Base-by-base conservation (phyloP, 768 basidiomycete genomes). In the Pleurotus cornucopiae region DNA sequence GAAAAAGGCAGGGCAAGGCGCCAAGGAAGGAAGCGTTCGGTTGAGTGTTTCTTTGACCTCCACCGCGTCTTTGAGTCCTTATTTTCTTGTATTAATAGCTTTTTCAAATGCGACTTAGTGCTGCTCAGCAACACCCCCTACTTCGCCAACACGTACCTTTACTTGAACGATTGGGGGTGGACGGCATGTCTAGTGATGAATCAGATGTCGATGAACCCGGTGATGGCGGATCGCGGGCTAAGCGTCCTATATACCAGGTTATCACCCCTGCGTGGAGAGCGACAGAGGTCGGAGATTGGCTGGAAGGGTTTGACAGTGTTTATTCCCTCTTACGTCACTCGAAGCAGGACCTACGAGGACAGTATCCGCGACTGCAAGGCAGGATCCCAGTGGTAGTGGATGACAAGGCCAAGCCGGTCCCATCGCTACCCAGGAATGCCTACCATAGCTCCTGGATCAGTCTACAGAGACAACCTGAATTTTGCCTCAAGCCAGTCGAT, bases 161-260 rank as follows among this genome's bases (percentile, higher is more conserved):
- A 49, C 60, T 66, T 1, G 59, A 65, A 39, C 40, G 45, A 9
- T 60, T 66, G 11, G 62, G 65, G 5, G 30, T 58, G 0, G 61
- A 64, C 30, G 65, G 65, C 2, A 67, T 67, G 66, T 67, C 66
- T 5, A 63, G 61, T 45, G 62, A 67, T 56, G 61, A 67, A 46
- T 65, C 64, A 11, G 63, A 65, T 11, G 21, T 57, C 3, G 52
- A 60, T 11, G 11, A 23, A 0, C 53, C 60, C 3, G 44, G 21
- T 11, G 2, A 7, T 20, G 12, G 11, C 13, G 16, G 18, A 7
- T 38, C 23, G 12, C 30, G 21, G n/a, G 13, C 21, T 7, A 12
- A 16, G 7, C 37, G 40, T 12, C 58, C 56, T n/a, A 46, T 30
- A 4, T 64, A 58, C 39, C 16, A 48, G 5, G 53, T 61, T 7